These are phyloP conservation scores for Septoria petroselini DNA, from an alignment of 2,329 filamentous ascomycete species.

Conservation along the genomic window DNA sequence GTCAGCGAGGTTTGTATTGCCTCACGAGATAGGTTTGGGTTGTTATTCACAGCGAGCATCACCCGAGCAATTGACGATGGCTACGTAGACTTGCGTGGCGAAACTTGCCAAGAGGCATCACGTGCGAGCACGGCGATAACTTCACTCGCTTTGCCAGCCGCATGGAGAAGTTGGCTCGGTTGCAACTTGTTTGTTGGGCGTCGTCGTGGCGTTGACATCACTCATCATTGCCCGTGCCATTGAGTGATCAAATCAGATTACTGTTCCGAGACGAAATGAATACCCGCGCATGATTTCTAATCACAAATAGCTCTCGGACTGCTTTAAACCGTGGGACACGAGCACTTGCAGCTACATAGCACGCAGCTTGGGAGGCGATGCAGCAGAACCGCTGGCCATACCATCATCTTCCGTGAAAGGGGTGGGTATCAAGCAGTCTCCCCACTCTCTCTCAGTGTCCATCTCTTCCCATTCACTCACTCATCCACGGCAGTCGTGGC, in stretches of 20 bases:
- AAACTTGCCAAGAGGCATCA: too few species aligned
- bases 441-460: neutral
- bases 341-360: neutral
- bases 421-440: neutral
- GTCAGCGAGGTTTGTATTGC: too few species aligned
- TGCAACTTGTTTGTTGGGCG: too few species aligned
- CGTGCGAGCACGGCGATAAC: too few species aligned
- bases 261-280: neutral
- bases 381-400: neutral
- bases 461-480: neutral
- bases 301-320: constrained; percentile 14
- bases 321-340: constrained; percentile 1
- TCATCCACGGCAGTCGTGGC: constrained; percentile 21
- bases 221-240: neutral
- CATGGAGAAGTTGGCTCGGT: too few species aligned
- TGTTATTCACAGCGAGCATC: too few species aligned
- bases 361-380: neutral
- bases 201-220: neutral
- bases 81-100: too few species aligned
- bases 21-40: too few species aligned
- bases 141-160: too few species aligned
- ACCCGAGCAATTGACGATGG: too few species aligned
- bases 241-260: neutral
- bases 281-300: constrained; percentile 12
- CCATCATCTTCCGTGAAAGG: neutral